These are phyloP conservation scores for Tagetes erecta DNA, from an alignment of 129 eudicot species.

Conservation along the genomic window DNA sequence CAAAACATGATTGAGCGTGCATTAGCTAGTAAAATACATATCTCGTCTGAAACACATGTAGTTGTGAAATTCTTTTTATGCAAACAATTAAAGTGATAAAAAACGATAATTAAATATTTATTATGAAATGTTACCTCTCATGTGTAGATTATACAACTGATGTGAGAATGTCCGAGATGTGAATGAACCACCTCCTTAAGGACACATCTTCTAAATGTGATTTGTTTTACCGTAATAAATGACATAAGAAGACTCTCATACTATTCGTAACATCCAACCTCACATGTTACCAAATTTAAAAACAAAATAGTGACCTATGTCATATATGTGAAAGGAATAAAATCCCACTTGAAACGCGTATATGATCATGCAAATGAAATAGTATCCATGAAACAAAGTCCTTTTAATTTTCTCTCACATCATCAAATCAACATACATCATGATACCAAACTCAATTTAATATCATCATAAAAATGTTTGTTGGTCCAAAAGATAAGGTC, in stretches of 20 bases:
- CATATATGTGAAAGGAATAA: background rate
- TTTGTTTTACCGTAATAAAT: background rate
- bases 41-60: background rate
- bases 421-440: background rate
- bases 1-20: too few species aligned
- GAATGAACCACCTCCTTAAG: too few species aligned
- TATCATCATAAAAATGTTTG: background rate
- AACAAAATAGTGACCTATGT: too few species aligned
- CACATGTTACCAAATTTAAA: background rate
- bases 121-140: background rate
- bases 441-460: background rate
- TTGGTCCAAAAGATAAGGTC: constrained; percentile 28
- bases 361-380: too few species aligned
- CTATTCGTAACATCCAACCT: background rate
- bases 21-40: too few species aligned
- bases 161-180: background rate
- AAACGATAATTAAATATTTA: too few species aligned
- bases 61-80: too few species aligned
- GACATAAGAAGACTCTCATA: too few species aligned
- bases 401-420: too few species aligned
- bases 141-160: background rate
- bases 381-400: too few species aligned
- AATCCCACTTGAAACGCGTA: too few species aligned
- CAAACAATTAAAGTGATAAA: background rate
- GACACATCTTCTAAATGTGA: background rate